Evolutionary conservation across 2,329 filamentous ascomycete species (phyloP), one percentile per base, ranked within the genome.

Genomic region (Hortaea werneckii): DNA sequence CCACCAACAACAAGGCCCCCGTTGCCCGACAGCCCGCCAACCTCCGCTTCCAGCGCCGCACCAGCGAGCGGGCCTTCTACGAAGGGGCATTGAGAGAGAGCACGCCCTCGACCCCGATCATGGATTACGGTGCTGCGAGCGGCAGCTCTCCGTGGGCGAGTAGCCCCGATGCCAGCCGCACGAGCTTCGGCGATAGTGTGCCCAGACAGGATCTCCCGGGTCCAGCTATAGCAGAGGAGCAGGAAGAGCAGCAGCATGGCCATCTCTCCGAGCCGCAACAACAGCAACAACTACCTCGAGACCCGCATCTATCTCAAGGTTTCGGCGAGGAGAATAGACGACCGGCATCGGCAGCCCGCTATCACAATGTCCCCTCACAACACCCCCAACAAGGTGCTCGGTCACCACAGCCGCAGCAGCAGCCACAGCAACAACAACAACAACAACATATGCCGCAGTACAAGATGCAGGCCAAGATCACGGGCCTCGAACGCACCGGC

Each of bases 381-480:
- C 45, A 43, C 13, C 50, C 51, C 11, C 51, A 54, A 26, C 46
- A 43, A 10, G 56, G n/a, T 29, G 32, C 32, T n/a, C 9, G 32
- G 9, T n/a, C 9, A 35, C 32, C 28, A 29, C 28, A 30, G 37
- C 20, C 20, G 2, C 20, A 20, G 8, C 38, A 35, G 5, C 37
- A 48, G 37, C 49, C 50, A 55, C 64, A 54, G 41, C 66, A 68
- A 47, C 59, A 59, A 42, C 62, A 62, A 45, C 60, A 60, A 47
- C 49, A 50, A 46, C 59, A 60, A 41, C 56, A 58, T 42, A 47
- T 53, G 47, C 61, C 60, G n/a, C 61, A 65, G 46, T 65, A 65
- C 67, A 90, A 87, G 67, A 77, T 98, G 34, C 88, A 95, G 64
- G 88, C 85, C 40, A 98, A 96, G 72, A 88, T 98, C 52, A 95